Conservation (phyloP, 345 rosid species). For the Corymbia maculata region DNA sequence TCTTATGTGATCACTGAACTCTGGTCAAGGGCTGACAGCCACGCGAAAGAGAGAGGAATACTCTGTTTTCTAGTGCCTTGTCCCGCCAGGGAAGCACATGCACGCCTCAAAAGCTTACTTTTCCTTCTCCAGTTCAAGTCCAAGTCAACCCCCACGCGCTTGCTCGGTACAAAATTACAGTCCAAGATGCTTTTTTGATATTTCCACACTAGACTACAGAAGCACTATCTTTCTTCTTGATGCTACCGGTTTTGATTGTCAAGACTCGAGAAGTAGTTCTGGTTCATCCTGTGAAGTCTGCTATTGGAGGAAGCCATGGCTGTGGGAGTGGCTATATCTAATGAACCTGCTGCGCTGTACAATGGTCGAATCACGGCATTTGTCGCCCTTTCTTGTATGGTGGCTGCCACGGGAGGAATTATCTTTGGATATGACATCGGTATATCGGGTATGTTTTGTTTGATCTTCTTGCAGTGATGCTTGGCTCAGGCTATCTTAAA, state of each 20-base stretch:
- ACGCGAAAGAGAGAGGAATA: background rate
- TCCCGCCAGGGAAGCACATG: background rate
- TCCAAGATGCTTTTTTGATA: background rate
- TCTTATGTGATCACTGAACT: background rate
- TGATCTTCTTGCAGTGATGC: background rate
- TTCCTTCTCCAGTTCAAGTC: background rate
- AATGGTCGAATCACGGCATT: background rate
- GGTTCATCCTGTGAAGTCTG: background rate
- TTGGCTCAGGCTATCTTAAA: background rate
- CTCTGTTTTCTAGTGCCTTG: background rate
- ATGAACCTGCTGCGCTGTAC: background rate
- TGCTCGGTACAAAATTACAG: background rate
- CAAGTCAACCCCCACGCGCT: background rate
- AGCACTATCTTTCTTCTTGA: background rate
- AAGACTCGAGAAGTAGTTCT: background rate
- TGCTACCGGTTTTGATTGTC: background rate
- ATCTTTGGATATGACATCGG: constrained; percentile 6
- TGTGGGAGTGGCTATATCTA: background rate
- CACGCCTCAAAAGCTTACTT: background rate
- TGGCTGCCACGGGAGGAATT: constrained; percentile 3
- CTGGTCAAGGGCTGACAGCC: background rate
- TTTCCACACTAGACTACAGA: background rate
- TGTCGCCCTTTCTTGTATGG: background rate
- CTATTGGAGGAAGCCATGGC: background rate
- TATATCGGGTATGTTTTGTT: background rate